Evolutionary conservation across 805 yeast species (phyloP).

Genomic region (Kluyveromyces wickerhamii): DNA sequence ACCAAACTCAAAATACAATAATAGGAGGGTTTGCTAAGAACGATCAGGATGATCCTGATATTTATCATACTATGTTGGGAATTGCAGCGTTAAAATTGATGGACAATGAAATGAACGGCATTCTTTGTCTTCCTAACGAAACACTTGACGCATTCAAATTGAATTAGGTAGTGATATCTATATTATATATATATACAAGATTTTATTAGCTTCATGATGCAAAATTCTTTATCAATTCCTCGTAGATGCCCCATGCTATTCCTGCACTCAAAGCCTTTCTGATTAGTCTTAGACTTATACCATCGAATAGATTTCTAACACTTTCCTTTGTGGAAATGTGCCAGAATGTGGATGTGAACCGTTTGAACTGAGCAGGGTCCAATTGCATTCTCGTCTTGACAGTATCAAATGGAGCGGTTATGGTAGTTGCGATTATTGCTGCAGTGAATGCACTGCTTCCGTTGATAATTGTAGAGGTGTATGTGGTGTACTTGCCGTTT

Average conservation of each 20-base stretch:
- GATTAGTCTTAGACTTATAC: constrained; percentile 68
- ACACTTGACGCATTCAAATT: not conserved
- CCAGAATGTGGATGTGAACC: constrained; percentile 35
- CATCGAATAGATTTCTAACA: constrained; percentile 61
- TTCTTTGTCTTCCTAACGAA: constrained; percentile 22
- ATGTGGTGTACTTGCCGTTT: constrained; percentile 24
- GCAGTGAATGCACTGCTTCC: constrained; percentile 70
- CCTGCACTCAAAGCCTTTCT: constrained; percentile 91
- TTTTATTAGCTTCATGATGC: constrained; percentile 11
- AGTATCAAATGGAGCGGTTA: constrained; percentile 94
- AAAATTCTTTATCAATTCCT: constrained; percentile 56
- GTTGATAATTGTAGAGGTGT: constrained; percentile 53
- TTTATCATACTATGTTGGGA: constrained; percentile 59
- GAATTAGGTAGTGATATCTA: not conserved
- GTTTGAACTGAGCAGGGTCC: constrained; percentile 39
- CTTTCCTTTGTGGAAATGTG: constrained; percentile 40
- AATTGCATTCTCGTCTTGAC: constrained; percentile 88
- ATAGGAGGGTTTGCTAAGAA: constrained; percentile 76
- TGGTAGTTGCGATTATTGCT: constrained; percentile 70
- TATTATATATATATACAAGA: constrained; percentile 1
- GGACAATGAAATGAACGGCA: constrained; percentile 24
- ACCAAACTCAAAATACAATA: constrained; percentile 48
- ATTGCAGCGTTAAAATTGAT: constrained; percentile 43
- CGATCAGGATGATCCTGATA: constrained; percentile 59
- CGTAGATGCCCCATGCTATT: constrained; percentile 95